Base-by-base conservation (phyloP, 768 basidiomycete species). In the Rhizopogon salebrosus region DNA sequence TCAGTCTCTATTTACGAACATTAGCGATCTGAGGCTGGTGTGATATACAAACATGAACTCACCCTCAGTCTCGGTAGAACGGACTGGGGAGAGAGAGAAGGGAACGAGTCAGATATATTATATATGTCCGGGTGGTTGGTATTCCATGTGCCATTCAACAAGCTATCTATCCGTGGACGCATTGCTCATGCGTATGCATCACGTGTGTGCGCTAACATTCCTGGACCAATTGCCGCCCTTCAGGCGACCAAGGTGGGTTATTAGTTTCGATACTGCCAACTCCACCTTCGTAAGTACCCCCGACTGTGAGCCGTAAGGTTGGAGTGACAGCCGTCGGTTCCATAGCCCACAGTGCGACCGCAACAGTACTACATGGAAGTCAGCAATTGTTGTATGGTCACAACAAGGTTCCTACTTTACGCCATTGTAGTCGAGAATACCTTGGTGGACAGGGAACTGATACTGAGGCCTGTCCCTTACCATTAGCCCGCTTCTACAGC, bases 371-470 rank as follows among this genome's bases (percentile, higher is more conserved):
- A 22, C 7, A 20, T 16, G 22, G 18, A 14, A 2, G 39, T 42
- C 9, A 22, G 49, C 46, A 27, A 24, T 26, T 7, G 34, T 20
- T 4, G 31, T 37, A 22, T 16, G 22, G 54, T 10, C 41, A 23
- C 20, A 26, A 57, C 26, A 4, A 31, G 27, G 3, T 31, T 35
- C 35, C 64, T 63, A 89, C 88, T 90, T 91, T 56, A 69, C 67
- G 35, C 89, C 90, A 29, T 73, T 73, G 59, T 87, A 89, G 60
- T 91, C 70, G 46, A 92, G 63, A 36, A 92, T 89, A 2, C 91
- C 91, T 63, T 87, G 79, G 41, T 87, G 90, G 6, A 92, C 88
- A 1, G 90, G 89, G 79, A 91, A 92, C 59, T 82, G 85, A 45
- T 77, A 70, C 65, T 92, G 89, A 18, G 90, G 89, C 14, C 87